These are phyloP conservation scores for Fusarium coicis DNA, from an alignment of 2,329 filamentous ascomycete species.

Conservation along the genomic window DNA sequence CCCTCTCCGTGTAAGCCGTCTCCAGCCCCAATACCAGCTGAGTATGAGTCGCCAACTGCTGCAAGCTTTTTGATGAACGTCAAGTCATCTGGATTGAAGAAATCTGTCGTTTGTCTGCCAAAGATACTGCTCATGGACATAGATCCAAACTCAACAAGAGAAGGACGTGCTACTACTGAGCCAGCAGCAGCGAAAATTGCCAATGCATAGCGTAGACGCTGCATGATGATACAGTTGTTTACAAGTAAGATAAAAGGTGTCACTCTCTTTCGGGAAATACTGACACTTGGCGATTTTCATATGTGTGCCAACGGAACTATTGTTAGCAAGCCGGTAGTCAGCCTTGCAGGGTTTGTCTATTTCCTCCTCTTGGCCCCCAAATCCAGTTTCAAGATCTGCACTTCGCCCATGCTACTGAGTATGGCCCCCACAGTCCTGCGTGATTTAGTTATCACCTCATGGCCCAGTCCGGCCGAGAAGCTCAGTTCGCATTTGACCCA, in stretches of 20 bases:
- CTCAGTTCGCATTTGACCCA: background rate
- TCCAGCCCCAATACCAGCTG: constrained; percentile 28
- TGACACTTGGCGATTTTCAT: background rate
- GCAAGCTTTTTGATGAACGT: constrained; percentile 4
- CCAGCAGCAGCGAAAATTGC: background rate
- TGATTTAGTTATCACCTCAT: background rate
- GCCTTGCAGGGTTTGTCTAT: background rate
- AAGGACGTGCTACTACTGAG: background rate
- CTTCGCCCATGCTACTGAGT: background rate
- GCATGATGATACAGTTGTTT: background rate
- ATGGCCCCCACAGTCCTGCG: background rate
- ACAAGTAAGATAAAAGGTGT: background rate
- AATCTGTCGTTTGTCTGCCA: accelerated
- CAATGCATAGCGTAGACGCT: background rate
- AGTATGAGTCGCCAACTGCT: constrained; percentile 26
- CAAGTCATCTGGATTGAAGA: background rate
- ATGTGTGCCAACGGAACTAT: background rate
- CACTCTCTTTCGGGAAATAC: background rate
- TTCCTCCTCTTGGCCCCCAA: background rate
- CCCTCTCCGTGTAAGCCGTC: background rate
- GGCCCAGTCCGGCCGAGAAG: background rate
- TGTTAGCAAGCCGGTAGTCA: background rate
- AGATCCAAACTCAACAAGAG: background rate
- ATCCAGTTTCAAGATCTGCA: background rate
- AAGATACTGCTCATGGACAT: background rate